phyloP scores from a whole-genome alignment of 2,329 filamentous ascomycete species.

The Pseudocercospora musae region DNA sequence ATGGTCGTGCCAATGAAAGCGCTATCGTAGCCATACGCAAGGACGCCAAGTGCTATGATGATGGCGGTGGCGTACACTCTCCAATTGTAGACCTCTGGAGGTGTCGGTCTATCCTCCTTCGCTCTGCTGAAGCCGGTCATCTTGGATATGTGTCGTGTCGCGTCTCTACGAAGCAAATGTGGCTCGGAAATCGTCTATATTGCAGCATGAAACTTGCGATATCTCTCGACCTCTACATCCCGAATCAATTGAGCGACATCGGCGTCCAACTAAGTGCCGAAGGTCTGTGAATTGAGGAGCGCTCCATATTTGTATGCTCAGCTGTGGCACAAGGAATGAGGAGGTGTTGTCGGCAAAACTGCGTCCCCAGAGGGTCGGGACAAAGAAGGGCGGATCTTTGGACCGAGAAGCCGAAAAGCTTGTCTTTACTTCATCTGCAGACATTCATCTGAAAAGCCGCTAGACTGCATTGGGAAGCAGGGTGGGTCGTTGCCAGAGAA shows the following conservation, averaged over 20 bases:
- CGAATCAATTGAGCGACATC: neutral
- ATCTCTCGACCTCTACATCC: too few species aligned
- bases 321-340: neutral
- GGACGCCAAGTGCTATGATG: slow-evolving; percentile 48
- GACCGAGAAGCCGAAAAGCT: neutral
- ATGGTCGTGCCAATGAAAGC: slow-evolving; percentile 57
- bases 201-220: too few species aligned
- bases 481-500: too few species aligned
- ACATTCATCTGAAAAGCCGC: neutral
- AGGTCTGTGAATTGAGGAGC: neutral
- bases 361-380: neutral
- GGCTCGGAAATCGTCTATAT: neutral
- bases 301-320: neutral
- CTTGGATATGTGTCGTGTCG: neutral
- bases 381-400: neutral
- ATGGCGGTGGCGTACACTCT: slow-evolving; percentile 48
- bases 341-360: neutral
- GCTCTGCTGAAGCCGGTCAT: slow-evolving; percentile 43
- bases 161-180: neutral
- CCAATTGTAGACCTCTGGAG: slow-evolving; percentile 55
- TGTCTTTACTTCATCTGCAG: neutral
- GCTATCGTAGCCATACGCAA: slow-evolving; percentile 53
- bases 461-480: neutral
- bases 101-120: slow-evolving; percentile 55
- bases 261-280: neutral